Base-by-base conservation (phyloP, 139 green algal species). In the Coelastrella sp. region DNA sequence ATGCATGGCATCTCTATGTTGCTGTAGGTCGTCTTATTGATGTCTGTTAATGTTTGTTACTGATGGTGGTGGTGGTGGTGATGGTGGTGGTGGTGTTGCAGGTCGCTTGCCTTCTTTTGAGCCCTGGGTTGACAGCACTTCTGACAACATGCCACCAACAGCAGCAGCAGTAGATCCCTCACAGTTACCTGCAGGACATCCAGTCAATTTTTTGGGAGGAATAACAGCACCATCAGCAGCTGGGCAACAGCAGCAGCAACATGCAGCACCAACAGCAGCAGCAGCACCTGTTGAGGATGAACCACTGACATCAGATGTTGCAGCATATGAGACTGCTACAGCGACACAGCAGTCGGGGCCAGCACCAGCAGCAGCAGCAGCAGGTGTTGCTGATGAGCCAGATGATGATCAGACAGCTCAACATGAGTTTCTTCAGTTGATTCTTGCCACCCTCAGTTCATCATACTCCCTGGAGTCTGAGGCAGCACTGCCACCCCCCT, bases 391-490 rank as follows among this genome's bases (percentile, higher is more conserved):
- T 3, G n/a, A n/a, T n/a, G n/a, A 15, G 48, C 48, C 8, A 25
- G 66, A 45, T 34, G 73, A 17, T 57, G 75, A 71, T 3, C 53
- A 82, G 35, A 53, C 75, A 15, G 53, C 35, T 25, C 50, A 71
- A 53, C 75, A 43, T 53, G 75, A 82, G 21, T 82, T 82, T 23
- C 53, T 82, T 5, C 35, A 81, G 50, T 53, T 69, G 51, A 82
- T 82, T 35, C 34, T 82, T 21, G 37, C 75, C 11, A 71, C 75
- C 0, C 75, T 82, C 23, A 38, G 53, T 45, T 35, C 25, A n/a
- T 25, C 35, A 5, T 15, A 51, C 34, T 66, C 40, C 23, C 19
- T 82, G 34, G 75, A 82, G 75, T 57, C 53, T 41, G 75, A 57
- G 13, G 51, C 75, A 2, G 40, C 30, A 19, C 34, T 71, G 21